These are phyloP conservation scores for Didymella pinodella DNA, from an alignment of 2,329 filamentous ascomycete genomes.

Conservation along the genomic window DNA sequence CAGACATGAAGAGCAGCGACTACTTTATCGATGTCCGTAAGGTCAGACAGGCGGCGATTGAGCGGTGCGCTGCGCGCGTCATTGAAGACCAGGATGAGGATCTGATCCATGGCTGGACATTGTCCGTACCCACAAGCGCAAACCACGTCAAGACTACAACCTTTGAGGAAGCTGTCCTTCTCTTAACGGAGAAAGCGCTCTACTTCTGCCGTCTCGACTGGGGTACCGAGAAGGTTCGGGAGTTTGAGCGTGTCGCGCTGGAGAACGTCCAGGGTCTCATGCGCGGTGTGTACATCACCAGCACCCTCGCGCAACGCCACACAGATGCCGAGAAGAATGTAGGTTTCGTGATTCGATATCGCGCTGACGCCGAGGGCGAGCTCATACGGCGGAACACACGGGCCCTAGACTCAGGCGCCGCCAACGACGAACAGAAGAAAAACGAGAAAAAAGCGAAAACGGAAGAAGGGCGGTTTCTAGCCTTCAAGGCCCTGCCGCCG, in stretches of 20 bases:
- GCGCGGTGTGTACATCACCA: slow-evolving; percentile 89
- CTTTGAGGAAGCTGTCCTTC: slow-evolving; percentile 86
- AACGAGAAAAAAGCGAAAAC: slow-evolving; percentile 30
- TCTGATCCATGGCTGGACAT: slow-evolving; percentile 86
- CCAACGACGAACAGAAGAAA: slow-evolving; percentile 26
- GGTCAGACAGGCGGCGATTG: slow-evolving; percentile 87
- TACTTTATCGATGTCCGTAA: slow-evolving; percentile 86
- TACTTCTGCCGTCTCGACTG: slow-evolving; percentile 95
- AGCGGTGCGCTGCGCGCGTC: slow-evolving; percentile 85
- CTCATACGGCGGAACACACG: slow-evolving; percentile 84
- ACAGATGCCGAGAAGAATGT: slow-evolving; percentile 81
- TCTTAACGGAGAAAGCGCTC: slow-evolving; percentile 83
- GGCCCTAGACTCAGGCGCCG: slow-evolving; percentile 66
- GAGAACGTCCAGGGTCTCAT: slow-evolving; percentile 75
- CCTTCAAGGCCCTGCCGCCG: slow-evolving; percentile 65
- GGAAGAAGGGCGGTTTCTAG: slow-evolving; percentile 54
- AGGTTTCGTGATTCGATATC: slow-evolving; percentile 82
- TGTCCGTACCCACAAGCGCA: slow-evolving; percentile 76
- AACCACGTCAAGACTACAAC: slow-evolving; percentile 73
- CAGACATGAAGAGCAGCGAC: slow-evolving; percentile 90
- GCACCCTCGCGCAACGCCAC: slow-evolving; percentile 79
- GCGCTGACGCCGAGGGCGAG: slow-evolving; percentile 73
- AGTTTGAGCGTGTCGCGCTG: slow-evolving; percentile 86
- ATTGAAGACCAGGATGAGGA: slow-evolving; percentile 80
- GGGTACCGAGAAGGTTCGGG: slow-evolving; percentile 91